phyloP scores from a whole-genome alignment of 179 eudicot genomes.

The Pouteria campechiana region DNA sequence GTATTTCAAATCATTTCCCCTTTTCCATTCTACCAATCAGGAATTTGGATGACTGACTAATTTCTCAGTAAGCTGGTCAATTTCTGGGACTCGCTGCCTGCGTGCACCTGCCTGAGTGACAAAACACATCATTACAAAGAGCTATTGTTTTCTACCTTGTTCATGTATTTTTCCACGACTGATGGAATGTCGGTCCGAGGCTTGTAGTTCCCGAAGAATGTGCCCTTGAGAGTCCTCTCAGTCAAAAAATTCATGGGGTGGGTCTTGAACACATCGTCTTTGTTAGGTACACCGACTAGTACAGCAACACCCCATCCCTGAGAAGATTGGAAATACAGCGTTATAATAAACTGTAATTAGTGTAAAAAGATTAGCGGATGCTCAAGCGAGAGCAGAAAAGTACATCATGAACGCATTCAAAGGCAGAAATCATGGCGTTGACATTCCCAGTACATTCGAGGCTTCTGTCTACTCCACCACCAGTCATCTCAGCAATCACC shows the following conservation, averaged over 20 bases:
- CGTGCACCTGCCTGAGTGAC: too few relatives aligned
- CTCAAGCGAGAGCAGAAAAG: conserved; percentile 1
- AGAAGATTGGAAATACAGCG: too few relatives aligned
- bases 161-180: conserved; percentile 8
- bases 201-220: conserved; percentile 9
- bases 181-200: conserved; percentile 3
- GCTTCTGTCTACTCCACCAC: conserved; percentile 42
- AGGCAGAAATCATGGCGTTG: conserved; percentile 40
- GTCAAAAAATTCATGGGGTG: conserved; percentile 1
- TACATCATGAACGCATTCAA: conserved; percentile 44
- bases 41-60: too few relatives aligned
- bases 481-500: conserved; percentile 37
- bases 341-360: too few relatives aligned
- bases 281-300: conserved; percentile 12
- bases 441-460: conserved; percentile 41
- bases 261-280: conserved; percentile 11
- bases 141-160: too few relatives aligned
- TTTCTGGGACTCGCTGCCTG: too few relatives aligned
- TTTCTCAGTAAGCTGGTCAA: too few relatives aligned
- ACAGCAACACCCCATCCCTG: conserved; percentile 23
- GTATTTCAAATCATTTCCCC: too few relatives aligned
- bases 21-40: too few relatives aligned
- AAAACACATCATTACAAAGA: too few relatives aligned
- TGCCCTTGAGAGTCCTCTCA: conserved; percentile 2
- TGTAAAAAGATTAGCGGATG: too few relatives aligned